These are phyloP conservation scores for Penicillium atrosanguineum DNA, from an alignment of 495 filamentous ascomycete genomes.

Conservation along the genomic window DNA sequence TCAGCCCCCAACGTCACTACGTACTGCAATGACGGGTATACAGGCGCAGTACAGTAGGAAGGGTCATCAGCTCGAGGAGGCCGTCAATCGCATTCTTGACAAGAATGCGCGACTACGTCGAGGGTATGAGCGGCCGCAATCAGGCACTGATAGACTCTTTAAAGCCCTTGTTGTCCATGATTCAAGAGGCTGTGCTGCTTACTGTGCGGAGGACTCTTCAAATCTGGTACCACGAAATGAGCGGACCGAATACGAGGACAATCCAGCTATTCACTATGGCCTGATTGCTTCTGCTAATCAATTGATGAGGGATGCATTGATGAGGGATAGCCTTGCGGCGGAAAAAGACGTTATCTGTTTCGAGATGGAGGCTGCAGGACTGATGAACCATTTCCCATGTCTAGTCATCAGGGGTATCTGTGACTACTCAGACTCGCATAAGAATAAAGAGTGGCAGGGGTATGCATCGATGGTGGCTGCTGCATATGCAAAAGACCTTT, in stretches of 20 bases:
- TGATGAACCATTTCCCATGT: slow-evolving; percentile 17
- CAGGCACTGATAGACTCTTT: neutral
- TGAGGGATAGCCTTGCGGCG: neutral
- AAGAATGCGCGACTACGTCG: slow-evolving; percentile 3
- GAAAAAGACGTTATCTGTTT: slow-evolving; percentile 1
- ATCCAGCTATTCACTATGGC: no score
- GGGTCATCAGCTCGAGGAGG: slow-evolving; percentile 16
- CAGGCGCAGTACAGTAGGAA: neutral
- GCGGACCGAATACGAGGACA: slow-evolving; percentile 24
- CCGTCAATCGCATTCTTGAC: neutral
- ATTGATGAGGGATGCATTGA: slow-evolving; percentile 16
- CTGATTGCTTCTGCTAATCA: slow-evolving; percentile 23
- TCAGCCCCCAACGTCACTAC: neutral
- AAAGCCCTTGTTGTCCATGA: no score
- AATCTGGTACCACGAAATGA: no score
- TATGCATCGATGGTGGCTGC: neutral
- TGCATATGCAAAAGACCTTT: slow-evolving; percentile 30
- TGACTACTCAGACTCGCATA: slow-evolving; percentile 33
- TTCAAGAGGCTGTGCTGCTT: no score
- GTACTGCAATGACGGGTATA: neutral
- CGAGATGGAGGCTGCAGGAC: slow-evolving; percentile 36
- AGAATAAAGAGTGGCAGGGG: neutral
- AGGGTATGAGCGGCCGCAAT: neutral
- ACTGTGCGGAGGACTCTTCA: no score
- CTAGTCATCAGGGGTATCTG: slow-evolving; percentile 21